These are phyloP conservation scores for Botrytis deweyae DNA, from an alignment of 2,329 filamentous ascomycete species.

Conservation along the genomic window DNA sequence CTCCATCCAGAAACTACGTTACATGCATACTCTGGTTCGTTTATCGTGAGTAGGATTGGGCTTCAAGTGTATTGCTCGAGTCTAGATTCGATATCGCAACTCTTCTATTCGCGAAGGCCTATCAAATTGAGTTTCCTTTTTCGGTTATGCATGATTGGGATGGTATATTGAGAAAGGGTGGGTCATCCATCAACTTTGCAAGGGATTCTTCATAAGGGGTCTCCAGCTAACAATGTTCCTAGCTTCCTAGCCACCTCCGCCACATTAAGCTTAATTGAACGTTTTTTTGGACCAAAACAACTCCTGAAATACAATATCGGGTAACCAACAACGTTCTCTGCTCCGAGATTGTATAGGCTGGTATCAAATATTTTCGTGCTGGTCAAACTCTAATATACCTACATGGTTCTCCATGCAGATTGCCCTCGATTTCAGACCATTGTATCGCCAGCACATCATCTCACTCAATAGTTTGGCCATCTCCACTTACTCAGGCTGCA, in stretches of 20 bases:
- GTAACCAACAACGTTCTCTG: not conserved
- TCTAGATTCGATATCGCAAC: not conserved
- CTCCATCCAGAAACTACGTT: not conserved
- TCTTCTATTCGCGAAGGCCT: not conserved
- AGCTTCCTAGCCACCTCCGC: constrained; percentile 5
- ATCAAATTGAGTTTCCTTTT: not conserved
- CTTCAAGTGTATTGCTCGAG: not conserved
- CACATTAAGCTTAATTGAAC: constrained; percentile 18
- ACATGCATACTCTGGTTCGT: not conserved
- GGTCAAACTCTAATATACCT: not conserved
- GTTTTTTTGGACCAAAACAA: not conserved
- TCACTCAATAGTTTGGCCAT: not conserved
- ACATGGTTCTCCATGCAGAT: not conserved
- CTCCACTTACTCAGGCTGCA: not conserved
- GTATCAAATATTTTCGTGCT: not conserved
- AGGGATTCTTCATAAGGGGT: not conserved
- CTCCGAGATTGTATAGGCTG: not conserved
- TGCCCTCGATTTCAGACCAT: not conserved
- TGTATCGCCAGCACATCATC: constrained; percentile 16
- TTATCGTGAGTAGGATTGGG: not conserved
- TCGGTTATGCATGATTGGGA: not conserved
- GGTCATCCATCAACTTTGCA: not conserved
- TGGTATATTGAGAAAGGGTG: not conserved
- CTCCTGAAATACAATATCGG: not conserved
- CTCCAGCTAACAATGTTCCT: not conserved